These are phyloP conservation scores for Corniculantispora saksenae DNA, from an alignment of 2,329 filamentous ascomycete species.

Conservation along the genomic window DNA sequence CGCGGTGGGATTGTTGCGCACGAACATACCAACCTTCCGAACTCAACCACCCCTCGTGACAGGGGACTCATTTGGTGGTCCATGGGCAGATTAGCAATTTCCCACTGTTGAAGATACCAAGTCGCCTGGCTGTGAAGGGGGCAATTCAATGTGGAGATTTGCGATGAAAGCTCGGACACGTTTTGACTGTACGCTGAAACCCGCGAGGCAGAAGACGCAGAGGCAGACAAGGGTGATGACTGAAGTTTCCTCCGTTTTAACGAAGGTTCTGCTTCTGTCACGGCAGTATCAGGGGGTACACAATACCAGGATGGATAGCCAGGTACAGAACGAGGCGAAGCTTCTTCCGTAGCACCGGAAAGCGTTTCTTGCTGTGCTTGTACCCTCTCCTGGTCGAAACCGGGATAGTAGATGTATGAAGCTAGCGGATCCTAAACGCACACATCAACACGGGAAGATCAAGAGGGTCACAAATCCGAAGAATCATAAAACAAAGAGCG, in stretches of 20 bases:
- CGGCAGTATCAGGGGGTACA: neutral
- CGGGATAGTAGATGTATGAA: neutral
- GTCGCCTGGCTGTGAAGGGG: neutral
- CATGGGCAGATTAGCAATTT: neutral
- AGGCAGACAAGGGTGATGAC: neutral
- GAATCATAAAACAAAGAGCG: neutral
- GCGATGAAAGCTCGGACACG: neutral
- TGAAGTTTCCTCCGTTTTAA: constrained; percentile 3
- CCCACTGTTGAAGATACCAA: neutral
- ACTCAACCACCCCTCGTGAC: neutral
- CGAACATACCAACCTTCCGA: constrained; percentile 3
- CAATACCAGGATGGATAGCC: neutral
- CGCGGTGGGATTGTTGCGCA: neutral
- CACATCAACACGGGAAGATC: constrained; percentile 12
- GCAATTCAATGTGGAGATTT: neutral
- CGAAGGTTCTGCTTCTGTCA: neutral
- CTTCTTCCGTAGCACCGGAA: neutral
- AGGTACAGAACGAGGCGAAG: neutral
- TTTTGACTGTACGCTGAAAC: neutral
- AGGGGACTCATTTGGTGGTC: neutral
- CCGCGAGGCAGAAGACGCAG: neutral
- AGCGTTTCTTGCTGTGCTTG: neutral
- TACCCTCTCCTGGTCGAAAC: neutral
- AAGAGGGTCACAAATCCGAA: neutral
- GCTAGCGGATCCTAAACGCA: constrained; percentile 13